Evolutionary conservation across 1,139 yeast species (phyloP).

Genomic region (Blastobotrys petasosporus): DNA sequence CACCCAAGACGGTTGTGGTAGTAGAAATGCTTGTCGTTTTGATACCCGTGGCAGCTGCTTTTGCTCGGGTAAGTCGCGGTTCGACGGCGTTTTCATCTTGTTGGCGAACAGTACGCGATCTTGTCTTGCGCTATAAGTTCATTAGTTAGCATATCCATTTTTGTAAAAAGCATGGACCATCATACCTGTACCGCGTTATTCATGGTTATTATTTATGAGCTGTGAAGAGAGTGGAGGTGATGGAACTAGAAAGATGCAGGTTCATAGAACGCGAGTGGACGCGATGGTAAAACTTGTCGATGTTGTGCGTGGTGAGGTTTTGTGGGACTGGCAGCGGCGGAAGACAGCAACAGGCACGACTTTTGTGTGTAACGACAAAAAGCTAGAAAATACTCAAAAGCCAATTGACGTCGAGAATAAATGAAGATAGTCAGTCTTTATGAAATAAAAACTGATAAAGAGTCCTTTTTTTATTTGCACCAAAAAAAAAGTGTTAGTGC

Average conservation of each 20-base stretch:
- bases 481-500: not conserved
- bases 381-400: not conserved
- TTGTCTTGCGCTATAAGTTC: slow-evolving; percentile 13
- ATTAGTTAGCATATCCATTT: slow-evolving; percentile 5
- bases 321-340: not conserved
- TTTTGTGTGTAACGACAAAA: not conserved
- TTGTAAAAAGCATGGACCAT: not conserved
- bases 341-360: not conserved
- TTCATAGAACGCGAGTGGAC: slow-evolving; percentile 9
- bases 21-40: not conserved
- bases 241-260: not conserved
- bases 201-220: not conserved
- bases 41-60: slow-evolving; percentile 13
- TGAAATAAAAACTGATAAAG: not conserved
- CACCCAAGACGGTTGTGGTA: slow-evolving; percentile 3
- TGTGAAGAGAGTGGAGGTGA: not conserved
- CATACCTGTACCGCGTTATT: slow-evolving; percentile 7
- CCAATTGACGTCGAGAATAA: not conserved
- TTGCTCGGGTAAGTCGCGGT: slow-evolving; percentile 15
- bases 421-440: not conserved
- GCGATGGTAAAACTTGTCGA: slow-evolving; percentile 1
- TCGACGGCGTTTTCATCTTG: slow-evolving; percentile 15
- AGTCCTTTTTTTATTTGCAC: not conserved
- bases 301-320: not conserved
- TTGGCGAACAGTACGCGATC: slow-evolving; percentile 12